A percentile compares a stretch with the other conserved stretches of the same genome.
Evolutionary conservation across 202 grass and related monocot species (phyloP).

Genomic region (Sporobolus alterniflorus): DNA sequence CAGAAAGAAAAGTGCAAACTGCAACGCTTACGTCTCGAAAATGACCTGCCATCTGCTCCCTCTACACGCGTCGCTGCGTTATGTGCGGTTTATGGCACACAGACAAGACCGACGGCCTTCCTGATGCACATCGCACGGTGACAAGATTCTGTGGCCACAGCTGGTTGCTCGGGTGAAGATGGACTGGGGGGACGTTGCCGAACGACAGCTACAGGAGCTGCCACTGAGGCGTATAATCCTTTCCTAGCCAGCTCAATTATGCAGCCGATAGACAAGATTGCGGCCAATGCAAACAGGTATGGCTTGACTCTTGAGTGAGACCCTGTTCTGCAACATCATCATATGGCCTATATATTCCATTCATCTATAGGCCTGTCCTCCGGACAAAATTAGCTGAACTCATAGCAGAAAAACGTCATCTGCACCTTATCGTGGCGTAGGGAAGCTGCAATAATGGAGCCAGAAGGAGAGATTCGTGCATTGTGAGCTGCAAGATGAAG

Average conservation of each 20-base stretch:
- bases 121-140: background rate
- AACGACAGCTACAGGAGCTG: slow-evolving; percentile 9
- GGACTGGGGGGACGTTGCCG: slow-evolving; percentile 13
- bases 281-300: background rate
- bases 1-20: background rate
- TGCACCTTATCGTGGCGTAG: slow-evolving; percentile 17
- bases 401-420: background rate
- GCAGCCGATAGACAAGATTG: slow-evolving; percentile 36
- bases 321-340: slow-evolving; percentile 12
- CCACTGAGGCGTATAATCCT: slow-evolving; percentile 5
- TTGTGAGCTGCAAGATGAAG: background rate
- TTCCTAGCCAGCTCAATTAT: slow-evolving; percentile 38
- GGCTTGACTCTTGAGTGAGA: background rate
- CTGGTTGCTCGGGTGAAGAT: background rate
- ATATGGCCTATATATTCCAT: slow-evolving; percentile 10
- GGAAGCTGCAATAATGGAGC: slow-evolving; percentile 39
- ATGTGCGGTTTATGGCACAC: background rate
- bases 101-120: background rate
- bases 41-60: background rate
- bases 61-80: slow-evolving; percentile 1
- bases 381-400: slow-evolving; percentile 14
- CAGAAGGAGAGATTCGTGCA: background rate
- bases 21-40: background rate
- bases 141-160: slow-evolving; percentile 14
- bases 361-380: slow-evolving; percentile 26